These are phyloP conservation scores for Xylaria polymorpha DNA, from an alignment of 2,329 filamentous ascomycete species.

Conservation along the genomic window DNA sequence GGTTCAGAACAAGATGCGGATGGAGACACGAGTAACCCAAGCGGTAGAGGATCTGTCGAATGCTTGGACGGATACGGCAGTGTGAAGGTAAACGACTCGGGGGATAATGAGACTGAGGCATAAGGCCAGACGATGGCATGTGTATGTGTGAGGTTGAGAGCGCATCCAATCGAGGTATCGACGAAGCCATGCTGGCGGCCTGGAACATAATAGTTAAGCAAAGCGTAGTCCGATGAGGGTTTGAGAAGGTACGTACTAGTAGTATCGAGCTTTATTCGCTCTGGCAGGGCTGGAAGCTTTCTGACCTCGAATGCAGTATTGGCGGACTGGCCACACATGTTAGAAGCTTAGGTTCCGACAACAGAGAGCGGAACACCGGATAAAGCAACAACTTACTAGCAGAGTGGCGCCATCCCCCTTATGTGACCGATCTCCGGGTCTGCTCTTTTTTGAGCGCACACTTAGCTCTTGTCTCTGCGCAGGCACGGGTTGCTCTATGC, in stretches of 20 bases:
- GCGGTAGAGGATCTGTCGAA: conserved; percentile 76
- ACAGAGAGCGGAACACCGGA: background rate
- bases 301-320: conserved; percentile 87
- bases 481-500: conserved; percentile 56
- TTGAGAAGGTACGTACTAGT: conserved; percentile 65
- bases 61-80: conserved; percentile 78
- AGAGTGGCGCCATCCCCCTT: conserved; percentile 76
- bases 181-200: conserved; percentile 74
- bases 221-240: conserved; percentile 11
- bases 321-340: conserved; percentile 70
- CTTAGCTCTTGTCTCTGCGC: conserved; percentile 64
- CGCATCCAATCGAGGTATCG: conserved; percentile 75
- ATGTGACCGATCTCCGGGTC: conserved; percentile 69
- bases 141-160: conserved; percentile 81
- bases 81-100: conserved; percentile 83
- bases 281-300: conserved; percentile 84
- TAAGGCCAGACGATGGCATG: conserved; percentile 95
- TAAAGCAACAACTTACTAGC: conserved; percentile 65
- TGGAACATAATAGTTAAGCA: conserved; percentile 51
- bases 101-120: conserved; percentile 71
- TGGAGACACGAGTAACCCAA: conserved; percentile 84
- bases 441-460: conserved; percentile 71
- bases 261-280: conserved; percentile 75
- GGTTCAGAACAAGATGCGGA: conserved; percentile 82
- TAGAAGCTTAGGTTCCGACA: conserved; percentile 4